phyloP scores from a whole-genome alignment of 208 protist species.

The Acanthamoeba castellanii region DNA sequence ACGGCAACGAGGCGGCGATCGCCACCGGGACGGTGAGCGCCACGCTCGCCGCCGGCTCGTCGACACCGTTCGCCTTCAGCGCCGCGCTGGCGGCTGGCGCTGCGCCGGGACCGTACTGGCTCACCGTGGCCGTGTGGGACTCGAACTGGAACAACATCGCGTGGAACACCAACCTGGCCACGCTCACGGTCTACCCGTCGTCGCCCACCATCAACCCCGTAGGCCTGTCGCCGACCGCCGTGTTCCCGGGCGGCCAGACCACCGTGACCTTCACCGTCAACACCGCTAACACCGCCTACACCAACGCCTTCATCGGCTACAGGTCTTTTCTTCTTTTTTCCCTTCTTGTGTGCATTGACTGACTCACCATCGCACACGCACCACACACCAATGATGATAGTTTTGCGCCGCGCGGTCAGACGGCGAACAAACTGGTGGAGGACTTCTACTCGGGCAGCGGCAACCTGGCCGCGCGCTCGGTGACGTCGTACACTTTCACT shows the following conservation, averaged over 20 bases:
- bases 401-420: not conserved
- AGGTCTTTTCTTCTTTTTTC: not conserved
- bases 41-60: not conserved
- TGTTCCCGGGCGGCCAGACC: not conserved
- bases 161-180: slow-evolving; percentile 39
- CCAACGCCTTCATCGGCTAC: not conserved
- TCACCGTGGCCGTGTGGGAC: slow-evolving; percentile 44
- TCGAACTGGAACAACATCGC: slow-evolving; percentile 25
- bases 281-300: not conserved
- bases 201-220: slow-evolving; percentile 12
- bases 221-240: not conserved
- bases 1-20: not conserved
- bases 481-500: not conserved
- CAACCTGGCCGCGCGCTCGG: not conserved
- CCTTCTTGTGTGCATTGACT: too few relatives aligned
- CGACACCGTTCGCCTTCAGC: not conserved
- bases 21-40: not conserved
- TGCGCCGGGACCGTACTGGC: not conserved
- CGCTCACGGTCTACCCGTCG: slow-evolving; percentile 1
- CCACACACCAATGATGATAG: not conserved
- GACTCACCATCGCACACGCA: not conserved
- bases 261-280: not conserved
- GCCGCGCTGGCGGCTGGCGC: not conserved
- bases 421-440: not conserved
- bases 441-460: not conserved